These are phyloP conservation scores for Mycena kentingensis DNA, from an alignment of 768 basidiomycete genomes.

Conservation along the genomic window DNA sequence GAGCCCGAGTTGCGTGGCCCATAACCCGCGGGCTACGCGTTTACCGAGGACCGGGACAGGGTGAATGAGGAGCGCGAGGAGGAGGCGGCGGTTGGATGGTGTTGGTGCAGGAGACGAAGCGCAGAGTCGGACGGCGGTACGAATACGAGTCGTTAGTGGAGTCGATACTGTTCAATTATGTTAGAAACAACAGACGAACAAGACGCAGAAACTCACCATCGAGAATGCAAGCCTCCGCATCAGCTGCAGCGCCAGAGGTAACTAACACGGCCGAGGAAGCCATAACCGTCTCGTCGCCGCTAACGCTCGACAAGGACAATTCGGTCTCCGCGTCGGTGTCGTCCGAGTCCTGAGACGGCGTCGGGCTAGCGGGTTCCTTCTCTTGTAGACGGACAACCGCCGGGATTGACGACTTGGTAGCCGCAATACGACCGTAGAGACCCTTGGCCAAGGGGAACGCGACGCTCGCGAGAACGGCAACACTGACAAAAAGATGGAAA, in stretches of 20 bases:
- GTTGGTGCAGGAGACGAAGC: background rate
- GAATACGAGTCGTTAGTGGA: constrained; percentile 17
- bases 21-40: constrained; percentile 25
- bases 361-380: background rate
- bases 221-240: constrained; percentile 33
- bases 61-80: constrained; percentile 31
- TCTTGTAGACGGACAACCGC: background rate
- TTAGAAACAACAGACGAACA: background rate
- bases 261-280: background rate
- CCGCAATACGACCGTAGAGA: constrained; percentile 35
- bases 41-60: constrained; percentile 24
- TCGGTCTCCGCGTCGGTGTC: constrained; percentile 15
- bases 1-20: constrained; percentile 43
- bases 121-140: constrained; percentile 14
- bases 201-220: constrained; percentile 28
- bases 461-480: constrained; percentile 61
- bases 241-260: background rate
- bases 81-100: background rate
- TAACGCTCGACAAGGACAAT: constrained; percentile 13
- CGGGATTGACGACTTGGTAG: constrained; percentile 10
- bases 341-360: constrained; percentile 4
- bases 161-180: constrained; percentile 4
- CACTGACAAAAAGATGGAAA: constrained; percentile 67
- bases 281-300: constrained; percentile 3
- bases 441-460: constrained; percentile 25